Evolutionary conservation across 139 green algal genomes (phyloP).

Genomic region (Asterochloris sp.): DNA sequence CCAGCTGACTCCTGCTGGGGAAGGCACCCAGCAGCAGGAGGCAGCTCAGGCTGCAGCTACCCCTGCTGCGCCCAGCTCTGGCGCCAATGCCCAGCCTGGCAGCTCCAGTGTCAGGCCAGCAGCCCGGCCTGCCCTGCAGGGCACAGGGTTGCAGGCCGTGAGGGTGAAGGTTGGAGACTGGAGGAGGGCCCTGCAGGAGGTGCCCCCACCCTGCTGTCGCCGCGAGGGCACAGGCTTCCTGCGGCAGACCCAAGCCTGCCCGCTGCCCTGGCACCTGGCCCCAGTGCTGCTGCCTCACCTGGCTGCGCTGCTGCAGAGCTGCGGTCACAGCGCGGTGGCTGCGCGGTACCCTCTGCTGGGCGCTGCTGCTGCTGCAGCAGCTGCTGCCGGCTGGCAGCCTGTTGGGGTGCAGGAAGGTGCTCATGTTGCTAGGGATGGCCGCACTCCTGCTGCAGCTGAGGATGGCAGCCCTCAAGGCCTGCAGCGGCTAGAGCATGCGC

Average conservation of each 20-base stretch:
- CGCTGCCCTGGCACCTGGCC: slow-evolving; percentile 24
- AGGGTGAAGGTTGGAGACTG: slow-evolving; percentile 43
- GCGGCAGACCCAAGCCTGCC: slow-evolving; percentile 6
- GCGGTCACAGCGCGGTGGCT: neutral
- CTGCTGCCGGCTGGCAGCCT: neutral
- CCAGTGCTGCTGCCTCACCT: slow-evolving; percentile 33
- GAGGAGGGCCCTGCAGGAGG: slow-evolving; percentile 42
- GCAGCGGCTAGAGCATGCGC: neutral
- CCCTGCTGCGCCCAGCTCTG: neutral
- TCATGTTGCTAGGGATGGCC: neutral
- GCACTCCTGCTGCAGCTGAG: neutral
- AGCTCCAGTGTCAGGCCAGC: neutral
- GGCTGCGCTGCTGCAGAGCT: slow-evolving; percentile 6
- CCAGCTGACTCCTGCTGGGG: neutral
- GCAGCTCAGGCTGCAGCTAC: neutral
- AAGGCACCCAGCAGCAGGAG: neutral
- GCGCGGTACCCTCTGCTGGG: slow-evolving; percentile 12
- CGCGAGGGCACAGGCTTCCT: slow-evolving; percentile 31
- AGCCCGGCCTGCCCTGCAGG: too few relatives aligned
- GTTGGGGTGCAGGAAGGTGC: neutral
- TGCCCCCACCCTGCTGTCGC: slow-evolving; percentile 47
- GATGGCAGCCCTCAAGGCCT: neutral
- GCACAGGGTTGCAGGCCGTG: neutral
- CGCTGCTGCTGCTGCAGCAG: neutral
- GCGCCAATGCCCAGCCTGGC: neutral